phyloP scores from a whole-genome alignment of 2,329 filamentous ascomycete genomes.

The Trichoderma cornu-damae region DNA sequence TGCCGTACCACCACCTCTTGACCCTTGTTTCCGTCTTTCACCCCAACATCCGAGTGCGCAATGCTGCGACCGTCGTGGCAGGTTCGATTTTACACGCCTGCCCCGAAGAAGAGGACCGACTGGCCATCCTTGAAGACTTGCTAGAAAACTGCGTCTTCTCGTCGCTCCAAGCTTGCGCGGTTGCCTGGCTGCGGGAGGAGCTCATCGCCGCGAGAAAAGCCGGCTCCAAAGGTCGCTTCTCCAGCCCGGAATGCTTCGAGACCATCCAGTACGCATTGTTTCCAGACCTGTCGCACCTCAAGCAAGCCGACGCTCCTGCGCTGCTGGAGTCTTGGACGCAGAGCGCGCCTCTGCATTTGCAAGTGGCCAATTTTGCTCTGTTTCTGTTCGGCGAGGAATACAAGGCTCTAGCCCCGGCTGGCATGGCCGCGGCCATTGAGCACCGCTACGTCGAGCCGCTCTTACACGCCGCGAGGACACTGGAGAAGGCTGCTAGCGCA shows the following conservation, averaged over 20 bases:
- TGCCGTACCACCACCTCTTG: constrained; percentile 56
- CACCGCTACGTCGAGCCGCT: constrained; percentile 55
- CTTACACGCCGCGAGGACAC: constrained; percentile 37
- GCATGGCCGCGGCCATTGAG: constrained; percentile 53
- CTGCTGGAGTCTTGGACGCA: constrained; percentile 49
- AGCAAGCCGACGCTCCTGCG: constrained; percentile 37
- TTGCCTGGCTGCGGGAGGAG: constrained; percentile 61
- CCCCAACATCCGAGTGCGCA: constrained; percentile 48
- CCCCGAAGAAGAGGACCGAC: constrained; percentile 52
- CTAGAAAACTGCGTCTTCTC: constrained; percentile 62
- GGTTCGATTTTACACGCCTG: constrained; percentile 53
- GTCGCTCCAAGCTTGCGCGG: constrained; percentile 56
- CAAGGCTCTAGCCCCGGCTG: constrained; percentile 47
- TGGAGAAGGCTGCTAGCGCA: constrained; percentile 32
- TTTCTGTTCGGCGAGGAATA: constrained; percentile 48
- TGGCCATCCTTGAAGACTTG: constrained; percentile 59
- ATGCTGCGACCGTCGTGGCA: constrained; percentile 50
- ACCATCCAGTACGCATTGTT: constrained; percentile 58
- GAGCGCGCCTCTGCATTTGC: constrained; percentile 51
- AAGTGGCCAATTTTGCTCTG: constrained; percentile 56
- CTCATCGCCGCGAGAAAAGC: constrained; percentile 43
- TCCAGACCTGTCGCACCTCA: constrained; percentile 48
- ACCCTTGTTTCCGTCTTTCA: constrained; percentile 56
- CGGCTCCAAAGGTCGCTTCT: constrained; percentile 39
- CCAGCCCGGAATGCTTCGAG: constrained; percentile 51